Evolutionary conservation across 352 stramenopile species (phyloP).

Genomic region (Phytophthora macrochlamydospora): DNA sequence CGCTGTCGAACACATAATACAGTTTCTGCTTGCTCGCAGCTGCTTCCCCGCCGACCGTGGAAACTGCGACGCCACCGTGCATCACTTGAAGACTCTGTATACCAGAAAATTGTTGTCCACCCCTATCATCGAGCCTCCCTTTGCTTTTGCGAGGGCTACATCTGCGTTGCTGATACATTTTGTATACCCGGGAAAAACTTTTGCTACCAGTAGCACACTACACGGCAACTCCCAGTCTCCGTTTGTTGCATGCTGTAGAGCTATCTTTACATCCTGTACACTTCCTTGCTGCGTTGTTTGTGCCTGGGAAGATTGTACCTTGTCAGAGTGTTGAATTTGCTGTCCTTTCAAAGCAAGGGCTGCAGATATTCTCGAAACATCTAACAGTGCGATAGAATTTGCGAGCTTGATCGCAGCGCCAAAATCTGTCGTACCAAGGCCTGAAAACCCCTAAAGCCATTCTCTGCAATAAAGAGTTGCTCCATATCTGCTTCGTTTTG

Average conservation of each 20-base stretch:
- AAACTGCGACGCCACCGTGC: constrained; percentile 15
- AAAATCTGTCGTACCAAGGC: constrained; percentile 55
- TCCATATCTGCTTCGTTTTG: constrained; percentile 54
- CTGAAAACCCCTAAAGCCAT: constrained; percentile 63
- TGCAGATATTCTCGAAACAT: constrained; percentile 38
- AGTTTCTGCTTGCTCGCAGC: constrained; percentile 52
- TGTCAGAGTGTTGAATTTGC: constrained; percentile 11
- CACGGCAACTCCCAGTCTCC: constrained; percentile 58
- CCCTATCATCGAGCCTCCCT: constrained; percentile 16
- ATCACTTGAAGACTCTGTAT: constrained; percentile 66
- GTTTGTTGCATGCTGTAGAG: constrained; percentile 33
- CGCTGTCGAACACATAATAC: constrained; percentile 85
- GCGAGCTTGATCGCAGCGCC: constrained; percentile 72
- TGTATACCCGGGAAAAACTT: constrained; percentile 83
- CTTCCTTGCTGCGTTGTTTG: constrained; percentile 6
- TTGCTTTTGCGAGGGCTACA: constrained; percentile 18
- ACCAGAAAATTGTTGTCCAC: constrained; percentile 40
- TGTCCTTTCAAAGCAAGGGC: constrained; percentile 24
- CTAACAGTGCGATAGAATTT: constrained; percentile 73
- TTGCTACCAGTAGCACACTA: constrained; percentile 72
- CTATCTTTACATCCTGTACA: constrained; percentile 43
- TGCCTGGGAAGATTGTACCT: background rate
- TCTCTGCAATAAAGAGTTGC: constrained; percentile 67
- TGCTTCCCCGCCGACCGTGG: constrained; percentile 16
- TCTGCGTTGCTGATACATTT: constrained; percentile 40